Evolutionary conservation across 129 eudicot genomes (phyloP).

Genomic region (Scalesia atractyloides): DNA sequence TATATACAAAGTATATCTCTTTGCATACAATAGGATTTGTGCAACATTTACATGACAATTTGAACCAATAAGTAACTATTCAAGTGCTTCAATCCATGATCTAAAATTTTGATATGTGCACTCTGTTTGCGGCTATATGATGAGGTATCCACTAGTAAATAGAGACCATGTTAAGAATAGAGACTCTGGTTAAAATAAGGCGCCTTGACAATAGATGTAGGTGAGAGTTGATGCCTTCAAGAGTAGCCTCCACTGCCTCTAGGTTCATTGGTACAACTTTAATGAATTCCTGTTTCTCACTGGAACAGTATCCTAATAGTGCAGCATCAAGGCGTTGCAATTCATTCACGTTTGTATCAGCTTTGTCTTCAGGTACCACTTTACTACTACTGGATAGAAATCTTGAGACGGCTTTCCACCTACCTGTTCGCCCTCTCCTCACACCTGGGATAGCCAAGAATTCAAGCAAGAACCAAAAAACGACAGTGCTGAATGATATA

Average conservation of each 20-base stretch:
- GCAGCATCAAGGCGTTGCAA: constrained; percentile 30
- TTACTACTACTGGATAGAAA: constrained; percentile 22
- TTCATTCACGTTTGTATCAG: constrained; percentile 23
- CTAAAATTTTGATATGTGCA: neutral
- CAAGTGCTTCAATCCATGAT: neutral
- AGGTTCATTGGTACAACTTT: constrained; percentile 17
- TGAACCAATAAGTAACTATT: neutral
- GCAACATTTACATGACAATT: constrained; percentile 17
- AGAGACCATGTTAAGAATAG: constrained; percentile 46
- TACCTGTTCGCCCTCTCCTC: constrained; percentile 14
- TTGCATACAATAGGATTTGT: neutral
- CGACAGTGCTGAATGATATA: constrained; percentile 18
- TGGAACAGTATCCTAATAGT: neutral
- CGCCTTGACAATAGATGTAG: constrained; percentile 33
- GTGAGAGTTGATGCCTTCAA: constrained; percentile 26
- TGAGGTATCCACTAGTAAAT: neutral
- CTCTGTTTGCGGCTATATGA: neutral
- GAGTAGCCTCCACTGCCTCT: constrained; percentile 22
- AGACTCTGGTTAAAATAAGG: constrained; percentile 33
- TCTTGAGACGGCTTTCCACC: constrained; percentile 27
- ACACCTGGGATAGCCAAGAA: constrained; percentile 22
- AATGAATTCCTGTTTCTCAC: neutral
- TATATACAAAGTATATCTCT: neutral
- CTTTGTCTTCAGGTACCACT: constrained; percentile 27
- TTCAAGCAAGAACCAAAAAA: constrained; percentile 11